Base-by-base conservation (phyloP, 768 basidiomycete species). In the Cantharellus cinnabarinus region DNA sequence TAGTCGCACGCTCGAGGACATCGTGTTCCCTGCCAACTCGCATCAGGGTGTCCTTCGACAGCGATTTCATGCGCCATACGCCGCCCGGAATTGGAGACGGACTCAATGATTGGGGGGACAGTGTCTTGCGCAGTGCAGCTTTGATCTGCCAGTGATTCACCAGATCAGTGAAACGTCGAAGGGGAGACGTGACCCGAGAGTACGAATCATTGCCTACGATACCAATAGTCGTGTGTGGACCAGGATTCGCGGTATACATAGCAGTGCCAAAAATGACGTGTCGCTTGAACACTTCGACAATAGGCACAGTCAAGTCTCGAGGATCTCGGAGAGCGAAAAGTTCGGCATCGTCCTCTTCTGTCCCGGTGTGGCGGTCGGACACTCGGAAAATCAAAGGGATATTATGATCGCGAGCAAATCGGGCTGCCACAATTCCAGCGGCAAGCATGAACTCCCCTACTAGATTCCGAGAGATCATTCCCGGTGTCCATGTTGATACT, bases 61-160 rank as follows among this genome's bases (percentile, higher is more conserved):
- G 15, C 10, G 52, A 35, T 10, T 38, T 40, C 38, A 38, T 14
- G 14, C 10, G 52, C 52, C 52, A 37, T 54, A 7, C 29, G 10
- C 44, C 44, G 44, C 44, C 44, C 29, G 7, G 14, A 7, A 7
- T 54, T 10, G 52, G 52, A 10, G 10, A 10, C 15, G 10, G 7
- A 57, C 5, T 14, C 14, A 14, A 41, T 41, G 10, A 37, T 41
- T 14, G 5, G 41, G 10, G 10, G 7, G 56, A 41, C 56, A 42
- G 35, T 38, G 34, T 41, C 5, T 39, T 39, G 35, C 56, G 56
- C 5, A 57, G 40, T 5, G 56, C 40, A 14, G 70, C 4, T 66
- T 95, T 93, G 70, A 99, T 79, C 68, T 98, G 93, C 89, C 91
- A 99, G 70, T 98, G 95, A 5, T 73, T 71, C 7, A 91, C 68